phyloP scores from a whole-genome alignment of 1,284 basidiomycete genomes.

The Amylostereum areolatum region DNA sequence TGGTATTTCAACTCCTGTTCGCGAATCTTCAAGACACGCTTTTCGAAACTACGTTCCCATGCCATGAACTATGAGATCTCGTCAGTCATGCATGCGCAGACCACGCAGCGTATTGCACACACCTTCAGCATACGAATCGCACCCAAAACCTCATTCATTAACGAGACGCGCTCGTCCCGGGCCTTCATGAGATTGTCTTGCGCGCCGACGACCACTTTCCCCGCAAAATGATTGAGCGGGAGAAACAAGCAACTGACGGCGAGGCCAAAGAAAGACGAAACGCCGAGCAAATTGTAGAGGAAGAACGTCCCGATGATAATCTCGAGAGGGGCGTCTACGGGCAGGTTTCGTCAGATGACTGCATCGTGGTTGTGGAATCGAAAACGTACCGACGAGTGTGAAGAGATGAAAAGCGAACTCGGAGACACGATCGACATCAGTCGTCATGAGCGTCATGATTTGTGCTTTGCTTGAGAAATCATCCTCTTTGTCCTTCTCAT shows the following conservation, averaged over 20 bases:
- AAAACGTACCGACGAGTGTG: slow-evolving; percentile 48
- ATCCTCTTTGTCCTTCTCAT: slow-evolving; percentile 53
- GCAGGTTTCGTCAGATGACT: too few relatives aligned
- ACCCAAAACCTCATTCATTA: slow-evolving; percentile 91
- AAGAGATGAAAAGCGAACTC: slow-evolving; percentile 82
- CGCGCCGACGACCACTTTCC: slow-evolving; percentile 75
- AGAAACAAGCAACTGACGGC: slow-evolving; percentile 80
- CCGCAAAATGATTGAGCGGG: slow-evolving; percentile 84
- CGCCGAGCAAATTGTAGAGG: slow-evolving; percentile 76
- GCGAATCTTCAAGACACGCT: slow-evolving; percentile 66
- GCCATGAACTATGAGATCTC: slow-evolving; percentile 70
- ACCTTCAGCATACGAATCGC: slow-evolving; percentile 93
- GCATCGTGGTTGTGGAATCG: too few relatives aligned
- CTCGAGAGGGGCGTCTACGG: slow-evolving; percentile 78
- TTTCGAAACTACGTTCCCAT: slow-evolving; percentile 90
- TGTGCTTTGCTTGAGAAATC: slow-evolving; percentile 88
- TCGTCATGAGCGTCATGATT: slow-evolving; percentile 85
- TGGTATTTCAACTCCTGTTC: slow-evolving; percentile 80
- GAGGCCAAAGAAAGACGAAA: slow-evolving; percentile 78
- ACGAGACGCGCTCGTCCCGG: slow-evolving; percentile 79
- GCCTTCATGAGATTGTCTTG: slow-evolving; percentile 92
- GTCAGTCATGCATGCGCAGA: too few relatives aligned
- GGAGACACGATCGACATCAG: slow-evolving; percentile 85
- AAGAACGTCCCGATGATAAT: slow-evolving; percentile 77
- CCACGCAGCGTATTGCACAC: too few relatives aligned